Percentiles rank a stretch among this genome's conserved stretches.
Conservation (phyloP, 78 protist species). For the Cavenderia fasciculata region DNA sequence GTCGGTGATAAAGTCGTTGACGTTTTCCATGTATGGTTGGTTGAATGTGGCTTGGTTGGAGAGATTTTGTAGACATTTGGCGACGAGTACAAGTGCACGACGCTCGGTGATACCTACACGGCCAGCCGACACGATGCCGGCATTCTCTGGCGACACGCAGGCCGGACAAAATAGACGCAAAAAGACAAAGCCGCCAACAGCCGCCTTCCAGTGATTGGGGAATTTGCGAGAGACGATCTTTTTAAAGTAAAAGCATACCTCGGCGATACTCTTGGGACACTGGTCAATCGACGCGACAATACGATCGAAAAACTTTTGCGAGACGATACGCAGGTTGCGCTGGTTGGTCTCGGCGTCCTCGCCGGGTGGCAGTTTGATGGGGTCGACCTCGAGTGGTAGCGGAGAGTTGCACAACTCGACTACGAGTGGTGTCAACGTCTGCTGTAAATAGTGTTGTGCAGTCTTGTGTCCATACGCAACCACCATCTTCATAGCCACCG, state of each 20-base stretch:
- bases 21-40: constrained; percentile 66
- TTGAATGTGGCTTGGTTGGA: constrained; percentile 66
- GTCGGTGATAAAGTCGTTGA: constrained; percentile 47
- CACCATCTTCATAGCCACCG: constrained; percentile 76
- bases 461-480: constrained; percentile 67
- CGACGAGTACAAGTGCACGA: constrained; percentile 53
- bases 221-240: constrained; percentile 45
- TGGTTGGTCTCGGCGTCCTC: constrained; percentile 30
- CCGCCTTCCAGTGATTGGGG: constrained; percentile 60
- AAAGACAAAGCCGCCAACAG: constrained; percentile 67
- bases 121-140: constrained; percentile 43
- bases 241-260: constrained; percentile 67
- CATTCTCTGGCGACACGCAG: constrained; percentile 71
- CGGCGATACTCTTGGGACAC: constrained; percentile 60
- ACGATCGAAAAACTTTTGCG: constrained; percentile 74
- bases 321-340: constrained; percentile 12
- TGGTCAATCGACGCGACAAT: constrained; percentile 51
- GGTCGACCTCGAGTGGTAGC: constrained; percentile 57
- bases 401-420: constrained; percentile 59
- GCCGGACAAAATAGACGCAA: constrained; percentile 70
- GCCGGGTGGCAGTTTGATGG: constrained; percentile 22
- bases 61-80: constrained; percentile 69
- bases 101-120: constrained; percentile 69
- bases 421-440: constrained; percentile 48
- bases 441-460: constrained; percentile 63